Evolutionary conservation across 2,329 filamentous ascomycete species (phyloP).

Genomic region (Rhynchosporium graminicola): DNA sequence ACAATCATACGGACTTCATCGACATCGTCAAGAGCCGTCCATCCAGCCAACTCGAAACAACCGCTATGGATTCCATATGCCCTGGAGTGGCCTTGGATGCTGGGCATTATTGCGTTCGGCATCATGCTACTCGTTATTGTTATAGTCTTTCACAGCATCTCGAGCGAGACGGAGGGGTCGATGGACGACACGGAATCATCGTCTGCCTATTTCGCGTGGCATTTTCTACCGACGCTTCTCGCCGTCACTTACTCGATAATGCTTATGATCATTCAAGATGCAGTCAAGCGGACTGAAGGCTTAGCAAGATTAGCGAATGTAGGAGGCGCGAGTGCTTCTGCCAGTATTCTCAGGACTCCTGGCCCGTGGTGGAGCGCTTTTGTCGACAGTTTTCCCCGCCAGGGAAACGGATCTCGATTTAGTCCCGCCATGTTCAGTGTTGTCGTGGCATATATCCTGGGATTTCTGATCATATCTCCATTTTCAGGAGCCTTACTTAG

Average conservation of each 20-base stretch:
- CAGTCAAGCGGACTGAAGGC: neutral
- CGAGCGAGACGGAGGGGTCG: neutral
- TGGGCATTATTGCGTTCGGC: neutral
- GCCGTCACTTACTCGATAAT: neutral
- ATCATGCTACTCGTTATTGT: neutral
- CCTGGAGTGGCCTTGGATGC: neutral
- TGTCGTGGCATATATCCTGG: neutral
- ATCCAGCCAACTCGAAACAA: neutral
- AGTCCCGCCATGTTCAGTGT: neutral
- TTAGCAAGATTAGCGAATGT: neutral
- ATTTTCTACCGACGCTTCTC: neutral
- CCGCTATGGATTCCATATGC: neutral
- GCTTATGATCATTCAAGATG: neutral
- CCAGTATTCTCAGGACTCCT: neutral
- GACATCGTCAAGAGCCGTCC: neutral
- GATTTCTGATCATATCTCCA: neutral
- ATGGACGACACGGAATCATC: neutral
- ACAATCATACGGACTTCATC: neutral
- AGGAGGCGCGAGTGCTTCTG: neutral
- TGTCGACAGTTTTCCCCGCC: neutral
- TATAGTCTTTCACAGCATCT: neutral
- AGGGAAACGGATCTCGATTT: neutral
- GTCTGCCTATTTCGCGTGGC: neutral
- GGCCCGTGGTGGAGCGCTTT: neutral
- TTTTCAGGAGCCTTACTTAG: neutral